These are phyloP conservation scores for Falciphora oryzae DNA, from an alignment of 2,329 filamentous ascomycete genomes.

Conservation along the genomic window DNA sequence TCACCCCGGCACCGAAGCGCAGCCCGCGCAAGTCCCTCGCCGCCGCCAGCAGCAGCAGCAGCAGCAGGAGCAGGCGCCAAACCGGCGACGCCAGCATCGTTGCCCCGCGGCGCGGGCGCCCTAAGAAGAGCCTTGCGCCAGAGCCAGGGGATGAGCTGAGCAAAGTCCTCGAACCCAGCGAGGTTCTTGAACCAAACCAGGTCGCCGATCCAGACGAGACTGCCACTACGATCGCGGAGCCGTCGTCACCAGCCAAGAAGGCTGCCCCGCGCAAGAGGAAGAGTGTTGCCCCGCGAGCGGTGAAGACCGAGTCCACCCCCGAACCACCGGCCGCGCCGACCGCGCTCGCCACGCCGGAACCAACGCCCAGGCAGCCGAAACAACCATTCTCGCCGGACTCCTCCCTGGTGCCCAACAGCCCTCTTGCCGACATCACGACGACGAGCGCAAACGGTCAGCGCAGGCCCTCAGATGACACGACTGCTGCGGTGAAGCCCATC, in stretches of 20 bases:
- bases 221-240: conserved; percentile 25
- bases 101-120: conserved; percentile 29
- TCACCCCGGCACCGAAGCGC: conserved; percentile 64
- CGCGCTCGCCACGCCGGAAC: conserved; percentile 23
- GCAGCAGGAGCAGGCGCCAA: conserved; percentile 25
- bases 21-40: conserved; percentile 34
- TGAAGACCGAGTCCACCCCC: conserved; percentile 31
- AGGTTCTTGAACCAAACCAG: conserved; percentile 51
- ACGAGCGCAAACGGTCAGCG: conserved; percentile 58
- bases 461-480: conserved; percentile 40
- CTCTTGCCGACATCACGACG: conserved; percentile 69
- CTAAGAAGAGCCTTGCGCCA: conserved; percentile 35
- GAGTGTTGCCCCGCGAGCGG: conserved; percentile 42
- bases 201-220: conserved; percentile 51
- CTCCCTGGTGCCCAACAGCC: conserved; percentile 44
- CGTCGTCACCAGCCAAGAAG: conserved; percentile 29
- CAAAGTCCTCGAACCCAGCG: conserved; percentile 52
- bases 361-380: conserved; percentile 46
- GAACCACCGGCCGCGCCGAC: conserved; percentile 23
- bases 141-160: conserved; percentile 51
- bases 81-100: conserved; percentile 31
- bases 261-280: conserved; percentile 62
- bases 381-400: conserved; percentile 45
- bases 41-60: conserved; percentile 11
- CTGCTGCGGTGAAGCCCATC: conserved; percentile 60